These are phyloP conservation scores for Spathaspora gorwiae DNA, from an alignment of 805 yeast genomes.

Conservation along the genomic window DNA sequence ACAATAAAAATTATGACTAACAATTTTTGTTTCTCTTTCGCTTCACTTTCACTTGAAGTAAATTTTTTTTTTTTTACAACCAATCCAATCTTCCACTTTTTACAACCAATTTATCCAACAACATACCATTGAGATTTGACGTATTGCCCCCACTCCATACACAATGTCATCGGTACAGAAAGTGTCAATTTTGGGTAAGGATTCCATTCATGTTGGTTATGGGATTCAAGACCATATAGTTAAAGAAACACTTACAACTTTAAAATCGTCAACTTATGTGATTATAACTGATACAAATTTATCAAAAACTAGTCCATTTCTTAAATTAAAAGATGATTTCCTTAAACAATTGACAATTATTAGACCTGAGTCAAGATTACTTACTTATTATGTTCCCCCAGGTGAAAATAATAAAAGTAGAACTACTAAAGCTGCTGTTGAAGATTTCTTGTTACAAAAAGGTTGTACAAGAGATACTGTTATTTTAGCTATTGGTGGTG, in stretches of 20 bases:
- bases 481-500: slow-evolving; percentile 93
- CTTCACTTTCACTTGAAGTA: too few species aligned
- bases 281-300: slow-evolving; percentile 84
- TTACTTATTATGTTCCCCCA: slow-evolving; percentile 76
- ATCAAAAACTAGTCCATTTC: slow-evolving; percentile 58
- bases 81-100: too few species aligned
- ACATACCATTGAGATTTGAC: too few species aligned
- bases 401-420: slow-evolving; percentile 91
- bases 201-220: slow-evolving; percentile 87
- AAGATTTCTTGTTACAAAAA: slow-evolving; percentile 73
- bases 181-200: slow-evolving; percentile 75
- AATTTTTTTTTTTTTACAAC: too few species aligned
- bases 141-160: too few species aligned
- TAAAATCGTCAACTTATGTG: slow-evolving; percentile 87
- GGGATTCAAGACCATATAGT: slow-evolving; percentile 72
- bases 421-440: slow-evolving; percentile 85
- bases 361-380: slow-evolving; percentile 58
- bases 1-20: too few species aligned
- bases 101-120: too few species aligned
- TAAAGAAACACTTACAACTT: slow-evolving; percentile 52
- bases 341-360: slow-evolving; percentile 24
- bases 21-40: too few species aligned
- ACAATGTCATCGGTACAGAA: slow-evolving; percentile 34
- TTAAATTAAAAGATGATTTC: slow-evolving; percentile 42
- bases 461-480: slow-evolving; percentile 97